Conservation (phyloP, 306 rosid species). For the Casuarina cunninghamiana region DNA sequence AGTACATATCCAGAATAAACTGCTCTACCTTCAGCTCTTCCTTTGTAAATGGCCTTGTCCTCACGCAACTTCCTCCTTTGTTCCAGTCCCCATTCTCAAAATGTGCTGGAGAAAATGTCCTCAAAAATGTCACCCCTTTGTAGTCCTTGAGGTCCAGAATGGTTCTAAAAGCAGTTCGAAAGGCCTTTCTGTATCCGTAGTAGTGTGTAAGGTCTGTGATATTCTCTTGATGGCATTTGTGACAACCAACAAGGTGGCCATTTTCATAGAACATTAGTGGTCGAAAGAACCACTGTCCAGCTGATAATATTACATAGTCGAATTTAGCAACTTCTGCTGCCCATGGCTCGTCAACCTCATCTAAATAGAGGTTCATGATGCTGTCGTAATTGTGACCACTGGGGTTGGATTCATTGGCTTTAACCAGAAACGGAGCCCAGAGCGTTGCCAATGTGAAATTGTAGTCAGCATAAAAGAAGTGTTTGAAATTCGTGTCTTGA, state of each 20-base stretch:
- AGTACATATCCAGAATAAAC: slow-evolving; percentile 39
- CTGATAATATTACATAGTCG: slow-evolving; percentile 75
- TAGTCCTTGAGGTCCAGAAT: slow-evolving; percentile 40
- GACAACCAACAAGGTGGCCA: slow-evolving; percentile 56
- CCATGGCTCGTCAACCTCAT: slow-evolving; percentile 69
- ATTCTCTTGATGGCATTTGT: slow-evolving; percentile 46
- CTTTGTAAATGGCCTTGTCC: slow-evolving; percentile 60
- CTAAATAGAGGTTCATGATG: slow-evolving; percentile 64
- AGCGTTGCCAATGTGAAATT: slow-evolving; percentile 64
- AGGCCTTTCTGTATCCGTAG: slow-evolving; percentile 68
- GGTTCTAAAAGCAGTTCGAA: slow-evolving; percentile 54
- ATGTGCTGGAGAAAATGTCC: slow-evolving; percentile 90
- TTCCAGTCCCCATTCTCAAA: slow-evolving; percentile 89
- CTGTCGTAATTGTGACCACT: slow-evolving; percentile 43
- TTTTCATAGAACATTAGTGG: slow-evolving; percentile 56
- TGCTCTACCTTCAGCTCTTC: slow-evolving; percentile 42
- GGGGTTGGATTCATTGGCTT: slow-evolving; percentile 42
- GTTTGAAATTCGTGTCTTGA: slow-evolving; percentile 43
- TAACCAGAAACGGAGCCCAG: slow-evolving; percentile 82
- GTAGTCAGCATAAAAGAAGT: slow-evolving; percentile 56
- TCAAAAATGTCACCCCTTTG: slow-evolving; percentile 67
- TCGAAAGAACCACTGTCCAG: slow-evolving; percentile 92
- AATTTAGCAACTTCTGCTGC: slow-evolving; percentile 42
- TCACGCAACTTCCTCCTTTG: slow-evolving; percentile 75
- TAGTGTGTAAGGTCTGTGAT: slow-evolving; percentile 34